A percentile compares a stretch with the other conserved stretches of the same genome.
These are phyloP conservation scores for Uronychia setigera DNA, from an alignment of 73 alveolate species.

Conservation along the genomic window DNA sequence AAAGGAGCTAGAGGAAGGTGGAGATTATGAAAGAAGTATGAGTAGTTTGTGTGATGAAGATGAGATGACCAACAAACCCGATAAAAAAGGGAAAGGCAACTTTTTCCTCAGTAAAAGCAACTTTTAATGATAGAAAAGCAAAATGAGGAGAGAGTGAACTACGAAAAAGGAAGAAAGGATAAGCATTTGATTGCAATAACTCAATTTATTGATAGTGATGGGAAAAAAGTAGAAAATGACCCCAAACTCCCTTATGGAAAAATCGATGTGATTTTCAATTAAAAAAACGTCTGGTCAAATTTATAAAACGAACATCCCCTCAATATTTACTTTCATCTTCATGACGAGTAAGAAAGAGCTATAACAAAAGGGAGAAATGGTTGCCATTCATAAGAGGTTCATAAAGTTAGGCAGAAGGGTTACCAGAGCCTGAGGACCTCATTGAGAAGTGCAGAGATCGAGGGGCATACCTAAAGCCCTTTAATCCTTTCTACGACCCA, in stretches of 20 bases:
- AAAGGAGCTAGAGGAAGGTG: not conserved
- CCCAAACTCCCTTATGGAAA: slow-evolving; percentile 57
- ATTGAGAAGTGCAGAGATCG: too few relatives aligned
- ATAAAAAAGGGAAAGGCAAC: not conserved
- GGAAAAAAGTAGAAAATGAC: slow-evolving; percentile 18
- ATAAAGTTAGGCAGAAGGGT: too few relatives aligned
- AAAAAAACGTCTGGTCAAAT: slow-evolving; percentile 82
- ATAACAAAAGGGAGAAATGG: slow-evolving; percentile 59
- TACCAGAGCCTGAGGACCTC: too few relatives aligned
- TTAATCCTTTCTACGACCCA: slow-evolving; percentile 60
- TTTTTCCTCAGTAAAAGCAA: not conserved
- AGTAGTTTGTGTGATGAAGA: not conserved
- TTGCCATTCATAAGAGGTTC: slow-evolving; percentile 52
- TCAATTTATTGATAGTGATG: slow-evolving; percentile 22
- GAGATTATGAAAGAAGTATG: not conserved
- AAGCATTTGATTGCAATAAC: slow-evolving; percentile 62
- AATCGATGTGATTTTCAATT: slow-evolving; percentile 81
- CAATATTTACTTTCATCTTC: slow-evolving; percentile 64
- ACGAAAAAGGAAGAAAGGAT: slow-evolving; percentile 44
- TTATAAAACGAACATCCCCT: slow-evolving; percentile 77
- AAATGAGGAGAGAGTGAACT: slow-evolving; percentile 21
- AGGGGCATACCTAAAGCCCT: slow-evolving; percentile 42
- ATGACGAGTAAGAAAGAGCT: slow-evolving; percentile 60
- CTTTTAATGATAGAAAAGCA: slow-evolving; percentile 13
- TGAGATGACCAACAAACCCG: not conserved